Base-by-base conservation (phyloP, 345 rosid genomes). In the Citrus inodora region DNA sequence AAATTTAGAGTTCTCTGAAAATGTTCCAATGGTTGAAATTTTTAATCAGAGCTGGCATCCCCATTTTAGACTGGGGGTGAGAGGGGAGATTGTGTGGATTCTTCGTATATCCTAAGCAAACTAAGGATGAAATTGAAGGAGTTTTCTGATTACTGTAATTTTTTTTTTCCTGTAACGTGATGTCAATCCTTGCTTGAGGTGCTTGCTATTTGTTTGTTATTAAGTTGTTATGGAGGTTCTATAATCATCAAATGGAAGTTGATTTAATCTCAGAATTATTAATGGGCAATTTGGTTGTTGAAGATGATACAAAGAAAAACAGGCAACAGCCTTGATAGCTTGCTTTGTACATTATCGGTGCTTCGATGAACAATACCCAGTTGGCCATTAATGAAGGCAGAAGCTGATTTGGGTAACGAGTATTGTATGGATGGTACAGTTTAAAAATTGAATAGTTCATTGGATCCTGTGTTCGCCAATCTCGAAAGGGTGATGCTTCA, bases 11-110 rank as follows among this genome's bases (percentile, higher is more conserved):
- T 82, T 30, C 67, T 73, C 78, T 19, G 72, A 53, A 73, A 73
- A 51, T 62, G 71, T 63, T 67, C 32, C 16, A 37, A 46, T 67
- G 60, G 56, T 68, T 77, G 60, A 71, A 71, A 38, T 73, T 83
- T 83, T 70, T 70, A 76, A 28, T 74, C 42, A 22, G 67, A 79
- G 83, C 71, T 66, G 63, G 80, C 80, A 67, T 73, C 80, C 82
- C 84, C 89, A 65, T 84, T 85, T 89, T 85, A 70, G 71, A 74
- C 60, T 51, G 63, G 82, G 70, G 59, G 67, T 5, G 53, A 7
- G 69, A 6, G 62, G 62, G 77, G 32, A 32, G 17, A 28, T 33
- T 61, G 24, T 48, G 33, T 64, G 59, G 82, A 75, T 30, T 33
- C 30, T 75, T 84, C 33, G 24, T 53, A 32, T 53, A 21, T 73